Evolutionary conservation across 2,329 filamentous ascomycete species (phyloP).

Genomic region (Exophiala oligosperma): DNA sequence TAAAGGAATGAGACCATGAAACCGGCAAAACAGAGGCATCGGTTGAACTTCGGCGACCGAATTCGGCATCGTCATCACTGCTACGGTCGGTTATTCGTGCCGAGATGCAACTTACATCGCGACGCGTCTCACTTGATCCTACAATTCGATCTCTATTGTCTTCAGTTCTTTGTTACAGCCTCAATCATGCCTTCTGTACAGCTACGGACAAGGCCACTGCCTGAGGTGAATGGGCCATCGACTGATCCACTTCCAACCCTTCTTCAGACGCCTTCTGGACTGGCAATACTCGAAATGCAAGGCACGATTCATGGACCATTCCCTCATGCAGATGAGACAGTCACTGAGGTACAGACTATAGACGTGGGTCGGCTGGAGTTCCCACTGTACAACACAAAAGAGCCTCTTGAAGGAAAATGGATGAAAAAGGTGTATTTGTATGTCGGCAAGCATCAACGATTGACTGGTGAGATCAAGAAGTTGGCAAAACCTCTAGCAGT

Average conservation of each 20-base stretch:
- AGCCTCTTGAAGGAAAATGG: conserved; percentile 65
- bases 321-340: conserved; percentile 27
- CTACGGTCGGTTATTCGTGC: too few relatives aligned
- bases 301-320: conserved; percentile 78
- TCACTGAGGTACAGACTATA: conserved; percentile 41
- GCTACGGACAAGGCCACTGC: conserved; percentile 35
- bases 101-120: not conserved
- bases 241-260: conserved; percentile 71
- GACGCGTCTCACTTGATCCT: not conserved
- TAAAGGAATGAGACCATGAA: too few relatives aligned
- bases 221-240: conserved; percentile 7
- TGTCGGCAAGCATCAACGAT: conserved; percentile 81
- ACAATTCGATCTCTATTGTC: not conserved
- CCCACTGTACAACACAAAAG: conserved; percentile 65
- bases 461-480: conserved; percentile 89
- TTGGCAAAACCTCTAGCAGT: conserved; percentile 75
- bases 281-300: conserved; percentile 90
- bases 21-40: too few relatives aligned
- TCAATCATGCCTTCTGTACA: conserved; percentile 44
- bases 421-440: conserved; percentile 90
- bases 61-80: too few relatives aligned
- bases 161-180: not conserved
- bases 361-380: conserved; percentile 74
- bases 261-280: conserved; percentile 82
- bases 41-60: too few relatives aligned